Base-by-base conservation (phyloP, 495 filamentous ascomycete species). In the Xeromyces bisporus region DNA sequence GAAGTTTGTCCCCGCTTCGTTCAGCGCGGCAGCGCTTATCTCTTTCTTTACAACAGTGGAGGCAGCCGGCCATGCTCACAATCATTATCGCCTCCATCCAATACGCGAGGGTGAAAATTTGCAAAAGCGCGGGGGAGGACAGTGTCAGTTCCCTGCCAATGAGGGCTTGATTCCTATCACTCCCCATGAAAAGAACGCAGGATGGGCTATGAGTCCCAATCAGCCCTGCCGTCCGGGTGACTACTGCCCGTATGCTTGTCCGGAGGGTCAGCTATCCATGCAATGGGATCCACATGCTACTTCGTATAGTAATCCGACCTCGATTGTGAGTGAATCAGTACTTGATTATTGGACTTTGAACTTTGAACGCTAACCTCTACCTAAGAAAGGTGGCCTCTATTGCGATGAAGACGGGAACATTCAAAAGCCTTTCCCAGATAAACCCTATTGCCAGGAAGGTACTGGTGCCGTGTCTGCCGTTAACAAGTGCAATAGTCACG, bases 201-300 rank as follows among this genome's bases (percentile, higher is more conserved):
- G 80, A 36, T 89, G 80, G 74, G 81, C 80, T 20, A 76, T 89
- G 70, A 78, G 75, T 44, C 77, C 78, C 6, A 69, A 89, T 53
- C 67, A 82, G 46, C 47, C 67, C 15, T 89, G 81, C 46, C 54
- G 56, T 27, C 66, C 76, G 4, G 77, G 72, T 10, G 70, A 56
- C 35, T 85, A 72, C 51, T 89, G 81, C 44, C 81, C 81, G 3
- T 76, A 80, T 36, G 81, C 81, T 24, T 89, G 80, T 38, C 75
- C 73, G 24, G 48, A 79, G 0, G 80, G 80, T 17, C 66, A 83
- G 49, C 66, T 86, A 9, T 80, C 75, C 56, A 71, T 72, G 41
- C 81, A 89, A 50, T 89, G 81, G 81, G 71, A 82, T 49, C 71
- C 72, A 5, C 51, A 69, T 15, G 69, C 71, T 18, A 80, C 74